Base-by-base conservation (phyloP, 2,329 filamentous ascomycete species). In the Sarocladiaceae sp. region DNA sequence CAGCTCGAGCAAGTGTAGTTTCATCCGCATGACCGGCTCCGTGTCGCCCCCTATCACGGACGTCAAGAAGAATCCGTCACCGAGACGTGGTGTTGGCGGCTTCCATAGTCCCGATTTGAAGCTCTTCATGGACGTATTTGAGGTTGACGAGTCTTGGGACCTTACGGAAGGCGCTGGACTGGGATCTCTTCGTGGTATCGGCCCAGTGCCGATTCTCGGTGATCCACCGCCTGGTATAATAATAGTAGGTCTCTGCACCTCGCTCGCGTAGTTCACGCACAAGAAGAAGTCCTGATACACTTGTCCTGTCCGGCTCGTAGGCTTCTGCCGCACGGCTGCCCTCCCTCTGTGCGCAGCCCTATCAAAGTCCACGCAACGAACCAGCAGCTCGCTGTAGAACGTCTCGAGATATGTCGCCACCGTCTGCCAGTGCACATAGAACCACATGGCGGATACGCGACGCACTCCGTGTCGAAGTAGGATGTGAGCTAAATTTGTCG, bases 371-470 rank as follows among this genome's bases (percentile, higher is more conserved):
- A 57, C 54, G 35, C 60, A 53, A 25, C 59, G 56, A 29, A 62
- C 57, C 5, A 66, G 57, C 39, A 64, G 55, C 46, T 58, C 56
- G 17, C 58, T 54, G 53, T 64, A 63, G 26, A 64, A 64, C 2
- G 60, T 54, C 10, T 61, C 57, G 4, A 64, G 58, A 42, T 63
- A 64, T 11, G 61, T 63, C 22, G 57, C 40, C 23, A 58, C 62
- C 18, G 62, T 63, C 55, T 60, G 57, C 59, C 57, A 63, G 54
- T 63, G 59, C 25, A 64, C 62, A 36, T 58, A 63, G 55, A 57
- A 63, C 62, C 62, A 64, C 61, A 64, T 63, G 56, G 61, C 61
- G 18, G 60, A 63, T 23, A 64, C 59, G 35, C 62, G 60, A 2
- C 55, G 57, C 8, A 63, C 55, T 37, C 62, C 62, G 26, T 58